phyloP scores from a whole-genome alignment of 2,329 filamentous ascomycete genomes.

The Paraphoma sp. region DNA sequence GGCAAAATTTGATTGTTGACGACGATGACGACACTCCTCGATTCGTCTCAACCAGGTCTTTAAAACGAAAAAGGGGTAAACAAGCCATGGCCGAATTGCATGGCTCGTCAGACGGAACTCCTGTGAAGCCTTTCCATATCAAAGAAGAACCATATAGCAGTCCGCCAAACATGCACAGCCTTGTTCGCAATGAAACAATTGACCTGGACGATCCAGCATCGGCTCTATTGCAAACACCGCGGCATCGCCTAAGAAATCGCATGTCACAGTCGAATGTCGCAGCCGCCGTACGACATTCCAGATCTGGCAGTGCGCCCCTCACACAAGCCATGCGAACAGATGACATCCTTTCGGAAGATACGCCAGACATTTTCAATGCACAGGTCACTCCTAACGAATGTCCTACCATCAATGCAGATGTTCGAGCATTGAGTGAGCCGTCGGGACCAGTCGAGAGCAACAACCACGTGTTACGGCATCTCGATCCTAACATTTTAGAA shows the following conservation, averaged over 20 bases:
- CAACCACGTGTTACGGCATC: constrained; percentile 20
- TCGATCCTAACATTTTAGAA: constrained; percentile 36
- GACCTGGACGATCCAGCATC: constrained; percentile 52
- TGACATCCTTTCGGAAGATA: background rate
- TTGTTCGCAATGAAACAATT: constrained; percentile 49
- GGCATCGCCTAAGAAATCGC: constrained; percentile 11
- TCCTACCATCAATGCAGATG: constrained; percentile 11
- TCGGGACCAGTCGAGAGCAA: constrained; percentile 6
- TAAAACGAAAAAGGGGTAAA: constrained; percentile 51
- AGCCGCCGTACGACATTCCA: constrained; percentile 28
- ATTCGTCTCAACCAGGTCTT: constrained; percentile 50
- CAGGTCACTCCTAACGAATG: background rate
- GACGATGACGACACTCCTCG: constrained; percentile 51
- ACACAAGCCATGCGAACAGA: constrained; percentile 26
- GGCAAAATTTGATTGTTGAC: constrained; percentile 6
- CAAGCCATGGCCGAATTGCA: constrained; percentile 23
- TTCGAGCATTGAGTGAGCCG: constrained; percentile 30
- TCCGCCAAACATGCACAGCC: constrained; percentile 20
- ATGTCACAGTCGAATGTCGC: constrained; percentile 14
- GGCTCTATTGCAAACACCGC: constrained; percentile 41
- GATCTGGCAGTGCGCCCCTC: constrained; percentile 38
- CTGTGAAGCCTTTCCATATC: constrained; percentile 41
- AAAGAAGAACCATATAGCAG: constrained; percentile 51
- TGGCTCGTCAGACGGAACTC: constrained; percentile 36
- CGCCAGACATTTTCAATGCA: background rate